Evolutionary conservation across 164 flowering plant species (phyloP).

Genomic region (Tetracentron sinense): DNA sequence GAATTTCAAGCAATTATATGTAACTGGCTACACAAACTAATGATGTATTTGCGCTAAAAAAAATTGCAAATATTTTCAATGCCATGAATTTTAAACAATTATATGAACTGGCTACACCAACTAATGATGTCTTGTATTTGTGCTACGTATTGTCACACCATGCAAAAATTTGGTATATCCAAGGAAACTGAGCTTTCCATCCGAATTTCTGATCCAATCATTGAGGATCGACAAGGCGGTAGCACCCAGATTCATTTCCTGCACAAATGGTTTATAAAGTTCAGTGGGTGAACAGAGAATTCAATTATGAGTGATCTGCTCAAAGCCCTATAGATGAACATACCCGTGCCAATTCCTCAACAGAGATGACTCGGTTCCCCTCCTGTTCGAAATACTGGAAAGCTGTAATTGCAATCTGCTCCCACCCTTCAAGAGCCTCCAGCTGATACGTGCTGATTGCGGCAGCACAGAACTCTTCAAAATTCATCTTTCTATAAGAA

Average conservation of each 20-base stretch:
- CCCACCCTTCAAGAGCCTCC: conserved; percentile 90
- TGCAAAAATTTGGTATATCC: conserved; percentile 90
- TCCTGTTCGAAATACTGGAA: conserved; percentile 78
- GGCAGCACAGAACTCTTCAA: conserved; percentile 94
- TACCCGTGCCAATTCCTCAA: conserved; percentile 83
- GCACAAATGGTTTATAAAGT: conserved; percentile 17
- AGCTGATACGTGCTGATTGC: conserved; percentile 83
- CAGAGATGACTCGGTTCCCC: conserved; percentile 67
- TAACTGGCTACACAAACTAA: no score
- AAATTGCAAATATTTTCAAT: conserved; percentile 8
- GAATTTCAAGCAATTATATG: no score
- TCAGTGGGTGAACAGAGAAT: not conserved
- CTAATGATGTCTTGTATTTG: conserved; percentile 59
- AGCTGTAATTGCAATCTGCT: conserved; percentile 58
- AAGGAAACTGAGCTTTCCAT: conserved; percentile 76
- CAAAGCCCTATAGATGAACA: conserved; percentile 1
- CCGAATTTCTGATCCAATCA: conserved; percentile 77
- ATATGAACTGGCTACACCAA: conserved; percentile 3
- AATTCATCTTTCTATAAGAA: conserved; percentile 56
- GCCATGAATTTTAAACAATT: conserved; percentile 1
- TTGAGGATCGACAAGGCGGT: conserved; percentile 53
- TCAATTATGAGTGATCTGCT: not conserved
- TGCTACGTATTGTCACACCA: conserved; percentile 71
- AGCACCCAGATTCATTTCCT: conserved; percentile 85
- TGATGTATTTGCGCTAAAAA: no score